These are phyloP conservation scores for Lasiosphaeria miniovina DNA, from an alignment of 495 filamentous ascomycete genomes.

Conservation along the genomic window DNA sequence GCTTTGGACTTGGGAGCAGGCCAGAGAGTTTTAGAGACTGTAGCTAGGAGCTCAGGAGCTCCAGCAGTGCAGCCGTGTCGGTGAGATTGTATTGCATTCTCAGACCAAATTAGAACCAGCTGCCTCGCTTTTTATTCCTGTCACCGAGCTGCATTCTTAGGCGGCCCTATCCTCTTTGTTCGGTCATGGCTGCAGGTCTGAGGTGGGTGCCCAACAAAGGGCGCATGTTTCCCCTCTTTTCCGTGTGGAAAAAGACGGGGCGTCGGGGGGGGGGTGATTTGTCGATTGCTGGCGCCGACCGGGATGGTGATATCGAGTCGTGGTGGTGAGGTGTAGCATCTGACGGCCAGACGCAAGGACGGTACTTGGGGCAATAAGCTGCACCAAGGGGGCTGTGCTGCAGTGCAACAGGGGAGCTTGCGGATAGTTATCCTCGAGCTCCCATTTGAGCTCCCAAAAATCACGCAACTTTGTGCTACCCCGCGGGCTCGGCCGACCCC, in stretches of 20 bases:
- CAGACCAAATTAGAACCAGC: no score
- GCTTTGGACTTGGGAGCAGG: neutral
- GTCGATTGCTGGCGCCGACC: neutral
- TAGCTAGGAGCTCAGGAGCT: no score
- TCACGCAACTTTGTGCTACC: conserved; percentile 8
- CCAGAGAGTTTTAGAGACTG: neutral
- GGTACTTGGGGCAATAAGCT: neutral
- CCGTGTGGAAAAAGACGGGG: neutral
- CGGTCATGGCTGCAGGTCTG: neutral
- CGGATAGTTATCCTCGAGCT: conserved; percentile 12
- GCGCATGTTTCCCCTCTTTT: neutral
- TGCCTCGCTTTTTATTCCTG: no score
- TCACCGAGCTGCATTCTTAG: neutral
- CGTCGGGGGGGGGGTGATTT: neutral
- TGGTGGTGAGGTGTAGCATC: neutral
- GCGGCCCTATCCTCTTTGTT: neutral
- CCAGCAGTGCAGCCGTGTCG: no score
- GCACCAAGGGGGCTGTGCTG: conserved; percentile 1
- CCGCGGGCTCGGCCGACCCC: neutral
- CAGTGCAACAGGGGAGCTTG: neutral
- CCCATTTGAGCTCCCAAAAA: conserved; percentile 12
- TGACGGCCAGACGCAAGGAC: neutral
- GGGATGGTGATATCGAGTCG: neutral
- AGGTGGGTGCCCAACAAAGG: neutral
- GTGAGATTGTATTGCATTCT: no score